Evolutionary conservation across 2,329 filamentous ascomycete species (phyloP).

Genomic region (Paraphoma sp.): DNA sequence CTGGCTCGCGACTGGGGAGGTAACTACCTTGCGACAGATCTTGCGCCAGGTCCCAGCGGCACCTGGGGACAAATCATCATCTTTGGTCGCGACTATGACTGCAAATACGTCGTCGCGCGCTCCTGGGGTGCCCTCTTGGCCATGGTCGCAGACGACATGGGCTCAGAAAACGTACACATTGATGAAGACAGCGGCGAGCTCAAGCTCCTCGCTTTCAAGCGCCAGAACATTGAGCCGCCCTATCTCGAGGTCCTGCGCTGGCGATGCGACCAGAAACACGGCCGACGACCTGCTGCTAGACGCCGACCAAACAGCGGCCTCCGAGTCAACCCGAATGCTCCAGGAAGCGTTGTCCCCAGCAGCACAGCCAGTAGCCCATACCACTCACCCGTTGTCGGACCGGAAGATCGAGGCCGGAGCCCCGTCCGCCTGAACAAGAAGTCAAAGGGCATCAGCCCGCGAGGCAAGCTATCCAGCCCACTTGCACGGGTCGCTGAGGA

Average conservation of each 20-base stretch:
- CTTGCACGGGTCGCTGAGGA: conserved; percentile 80
- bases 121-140: conserved; percentile 92
- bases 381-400: conserved; percentile 66
- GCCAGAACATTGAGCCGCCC: conserved; percentile 83
- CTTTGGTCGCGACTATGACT: conserved; percentile 97
- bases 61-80: conserved; percentile 97
- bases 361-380: conserved; percentile 66
- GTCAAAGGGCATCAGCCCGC: conserved; percentile 66
- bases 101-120: conserved; percentile 93
- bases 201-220: conserved; percentile 84
- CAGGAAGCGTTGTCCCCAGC: conserved; percentile 50
- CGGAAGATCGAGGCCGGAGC: conserved; percentile 69
- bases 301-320: conserved; percentile 56
- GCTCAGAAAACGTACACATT: conserved; percentile 87
- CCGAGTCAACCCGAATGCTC: conserved; percentile 61
- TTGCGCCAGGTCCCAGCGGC: conserved; percentile 87
- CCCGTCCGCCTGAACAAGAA: conserved; percentile 71
- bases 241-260: conserved; percentile 96
- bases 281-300: conserved; percentile 61
- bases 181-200: conserved; percentile 92
- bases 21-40: conserved; percentile 93
- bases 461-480: conserved; percentile 72
- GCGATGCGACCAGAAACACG: conserved; percentile 95
- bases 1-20: conserved; percentile 97
- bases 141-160: conserved; percentile 87